phyloP scores from a whole-genome alignment of 495 filamentous ascomycete species.

The Haplographium delicatum region DNA sequence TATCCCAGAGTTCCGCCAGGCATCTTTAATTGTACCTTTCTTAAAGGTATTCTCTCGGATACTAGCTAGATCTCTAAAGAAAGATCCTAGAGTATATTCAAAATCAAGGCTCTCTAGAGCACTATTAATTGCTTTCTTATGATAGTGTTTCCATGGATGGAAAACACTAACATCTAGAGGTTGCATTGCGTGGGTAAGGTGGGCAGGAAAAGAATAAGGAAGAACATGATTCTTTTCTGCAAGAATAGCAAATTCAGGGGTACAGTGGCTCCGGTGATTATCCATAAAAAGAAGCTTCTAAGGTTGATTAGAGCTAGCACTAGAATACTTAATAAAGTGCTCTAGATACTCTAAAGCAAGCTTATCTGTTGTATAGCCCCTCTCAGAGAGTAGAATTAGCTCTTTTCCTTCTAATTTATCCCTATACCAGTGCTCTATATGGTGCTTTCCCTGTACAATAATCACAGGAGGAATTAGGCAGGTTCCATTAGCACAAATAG shows the following conservation, averaged over 20 bases:
- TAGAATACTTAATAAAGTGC: background rate
- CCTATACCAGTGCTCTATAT: background rate
- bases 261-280: background rate
- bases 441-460: background rate
- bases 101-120: background rate
- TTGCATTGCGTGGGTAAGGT: background rate
- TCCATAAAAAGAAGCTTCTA: background rate
- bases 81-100: background rate
- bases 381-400: background rate
- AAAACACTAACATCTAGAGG: background rate
- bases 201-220: background rate
- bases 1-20: no score
- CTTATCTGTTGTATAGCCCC: background rate
- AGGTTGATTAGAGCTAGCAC: background rate
- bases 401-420: background rate
- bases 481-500: background rate
- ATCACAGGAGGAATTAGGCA: background rate
- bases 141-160: background rate
- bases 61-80: background rate
- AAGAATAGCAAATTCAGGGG: background rate
- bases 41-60: background rate
- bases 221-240: background rate
- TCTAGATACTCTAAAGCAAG: background rate
- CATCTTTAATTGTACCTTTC: background rate
- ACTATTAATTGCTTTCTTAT: background rate